A percentile compares a stretch with the other conserved stretches of the same genome.
Conservation (phyloP, 345 rosid species). For the Melastoma malabathricum region DNA sequence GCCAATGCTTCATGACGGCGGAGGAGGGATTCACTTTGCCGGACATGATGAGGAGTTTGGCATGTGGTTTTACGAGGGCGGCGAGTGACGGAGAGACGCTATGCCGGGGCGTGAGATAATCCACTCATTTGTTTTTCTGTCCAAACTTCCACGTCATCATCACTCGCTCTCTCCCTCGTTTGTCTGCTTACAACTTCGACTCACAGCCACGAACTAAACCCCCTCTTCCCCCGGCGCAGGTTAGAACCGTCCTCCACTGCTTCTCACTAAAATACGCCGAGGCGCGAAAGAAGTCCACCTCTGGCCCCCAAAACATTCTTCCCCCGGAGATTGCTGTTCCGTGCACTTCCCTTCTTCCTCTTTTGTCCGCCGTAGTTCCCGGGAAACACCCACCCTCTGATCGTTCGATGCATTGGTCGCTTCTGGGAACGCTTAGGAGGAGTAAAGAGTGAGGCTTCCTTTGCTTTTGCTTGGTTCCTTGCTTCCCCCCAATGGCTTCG, state of each 20-base stretch:
- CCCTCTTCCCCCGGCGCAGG: constrained; percentile 11
- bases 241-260: constrained; percentile 1
- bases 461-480: no score
- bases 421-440: no score
- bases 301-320: constrained; percentile 7
- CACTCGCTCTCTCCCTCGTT: neutral
- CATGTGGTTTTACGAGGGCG: no score
- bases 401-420: no score
- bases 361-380: neutral
- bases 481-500: constrained; percentile 26
- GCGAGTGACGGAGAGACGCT: no score
- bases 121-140: neutral
- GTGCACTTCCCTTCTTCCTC: constrained; percentile 1
- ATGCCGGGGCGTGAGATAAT: no score
- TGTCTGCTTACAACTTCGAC: neutral
- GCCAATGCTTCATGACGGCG: no score
- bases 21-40: no score
- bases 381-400: neutral
- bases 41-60: no score
- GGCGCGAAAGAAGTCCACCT: constrained; percentile 4
- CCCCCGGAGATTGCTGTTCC: neutral
- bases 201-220: constrained; percentile 22
- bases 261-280: constrained; percentile 14
- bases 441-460: no score
- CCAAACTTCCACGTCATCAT: constrained; percentile 2